A percentile compares a stretch with the other conserved stretches of the same genome.
Conservation (phyloP, 2,329 filamentous ascomycete genomes). For the Penicillium digitatum region DNA sequence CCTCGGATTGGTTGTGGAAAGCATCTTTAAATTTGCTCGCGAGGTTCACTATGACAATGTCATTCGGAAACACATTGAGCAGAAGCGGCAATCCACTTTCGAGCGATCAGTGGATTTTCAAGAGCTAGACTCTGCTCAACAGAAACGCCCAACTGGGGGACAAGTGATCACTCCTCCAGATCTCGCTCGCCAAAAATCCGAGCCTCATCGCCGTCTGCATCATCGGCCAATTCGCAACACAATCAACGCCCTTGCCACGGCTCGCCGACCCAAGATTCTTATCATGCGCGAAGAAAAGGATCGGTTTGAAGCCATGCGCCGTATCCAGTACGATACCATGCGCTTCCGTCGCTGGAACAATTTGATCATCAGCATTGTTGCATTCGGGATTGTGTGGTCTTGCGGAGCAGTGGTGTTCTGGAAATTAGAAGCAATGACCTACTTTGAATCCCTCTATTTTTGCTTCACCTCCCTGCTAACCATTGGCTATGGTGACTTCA, state of each 20-base stretch:
- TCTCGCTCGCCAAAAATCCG: constrained; percentile 7
- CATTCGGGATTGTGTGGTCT: constrained; percentile 74
- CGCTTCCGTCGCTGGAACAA: constrained; percentile 69
- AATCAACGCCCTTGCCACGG: constrained; percentile 21
- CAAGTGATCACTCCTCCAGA: not conserved
- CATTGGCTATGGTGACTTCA: constrained; percentile 79
- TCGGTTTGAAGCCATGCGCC: constrained; percentile 76
- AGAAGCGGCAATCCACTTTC: constrained; percentile 52
- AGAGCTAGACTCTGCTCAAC: constrained; percentile 25
- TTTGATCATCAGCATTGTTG: constrained; percentile 62
- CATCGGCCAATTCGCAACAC: constrained; percentile 21
- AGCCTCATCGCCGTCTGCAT: constrained; percentile 1
- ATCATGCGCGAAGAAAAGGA: constrained; percentile 61
- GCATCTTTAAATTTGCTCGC: constrained; percentile 64
- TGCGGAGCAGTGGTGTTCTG: constrained; percentile 74
- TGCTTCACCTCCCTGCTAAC: constrained; percentile 78
- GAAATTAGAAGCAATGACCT: constrained; percentile 55
- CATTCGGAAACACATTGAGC: constrained; percentile 56
- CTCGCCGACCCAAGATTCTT: constrained; percentile 46
- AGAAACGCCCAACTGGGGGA: not conserved
- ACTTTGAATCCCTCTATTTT: constrained; percentile 82
- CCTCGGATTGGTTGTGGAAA: constrained; percentile 76
- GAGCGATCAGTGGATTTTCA: constrained; percentile 49
- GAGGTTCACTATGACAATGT: constrained; percentile 62
- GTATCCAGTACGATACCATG: constrained; percentile 65